Evolutionary conservation across 2,329 filamentous ascomycete species (phyloP).

Genomic region (Calonectria naviculata): DNA sequence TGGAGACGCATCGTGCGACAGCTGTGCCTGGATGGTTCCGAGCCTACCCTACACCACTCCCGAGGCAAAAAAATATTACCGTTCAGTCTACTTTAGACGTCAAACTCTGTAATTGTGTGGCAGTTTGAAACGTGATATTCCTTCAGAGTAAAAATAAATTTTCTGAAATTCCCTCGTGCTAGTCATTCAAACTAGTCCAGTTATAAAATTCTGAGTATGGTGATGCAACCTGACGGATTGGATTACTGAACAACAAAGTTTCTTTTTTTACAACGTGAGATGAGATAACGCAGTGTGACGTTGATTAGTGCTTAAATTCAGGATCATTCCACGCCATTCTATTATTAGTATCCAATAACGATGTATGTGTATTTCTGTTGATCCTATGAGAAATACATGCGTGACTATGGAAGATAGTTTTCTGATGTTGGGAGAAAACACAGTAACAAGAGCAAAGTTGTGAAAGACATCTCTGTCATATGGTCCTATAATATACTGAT

Average conservation of each 20-base stretch:
- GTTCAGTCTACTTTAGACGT: not conserved
- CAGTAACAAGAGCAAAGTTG: too few relatives aligned
- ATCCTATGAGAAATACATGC: too few relatives aligned
- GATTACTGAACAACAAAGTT: not conserved
- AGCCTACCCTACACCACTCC: not conserved
- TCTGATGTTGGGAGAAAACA: too few relatives aligned
- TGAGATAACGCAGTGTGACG: too few relatives aligned
- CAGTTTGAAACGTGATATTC: not conserved
- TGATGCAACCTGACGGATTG: not conserved
- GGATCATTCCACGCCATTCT: too few relatives aligned
- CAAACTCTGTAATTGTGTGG: not conserved
- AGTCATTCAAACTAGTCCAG: not conserved
- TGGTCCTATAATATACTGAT: too few relatives aligned
- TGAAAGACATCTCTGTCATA: too few relatives aligned
- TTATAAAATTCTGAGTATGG: not conserved
- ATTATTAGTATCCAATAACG: too few relatives aligned
- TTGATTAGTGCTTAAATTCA: too few relatives aligned
- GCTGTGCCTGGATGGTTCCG: not conserved
- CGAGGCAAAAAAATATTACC: too few relatives aligned
- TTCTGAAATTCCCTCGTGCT: not conserved
- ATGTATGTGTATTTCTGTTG: too few relatives aligned
- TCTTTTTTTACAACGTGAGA: not conserved
- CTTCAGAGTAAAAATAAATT: not conserved
- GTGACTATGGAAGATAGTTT: too few relatives aligned
- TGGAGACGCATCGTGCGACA: not conserved